Evolutionary conservation across 2,329 filamentous ascomycete genomes (phyloP).

Genomic region (Pestalotiopsis sp.): DNA sequence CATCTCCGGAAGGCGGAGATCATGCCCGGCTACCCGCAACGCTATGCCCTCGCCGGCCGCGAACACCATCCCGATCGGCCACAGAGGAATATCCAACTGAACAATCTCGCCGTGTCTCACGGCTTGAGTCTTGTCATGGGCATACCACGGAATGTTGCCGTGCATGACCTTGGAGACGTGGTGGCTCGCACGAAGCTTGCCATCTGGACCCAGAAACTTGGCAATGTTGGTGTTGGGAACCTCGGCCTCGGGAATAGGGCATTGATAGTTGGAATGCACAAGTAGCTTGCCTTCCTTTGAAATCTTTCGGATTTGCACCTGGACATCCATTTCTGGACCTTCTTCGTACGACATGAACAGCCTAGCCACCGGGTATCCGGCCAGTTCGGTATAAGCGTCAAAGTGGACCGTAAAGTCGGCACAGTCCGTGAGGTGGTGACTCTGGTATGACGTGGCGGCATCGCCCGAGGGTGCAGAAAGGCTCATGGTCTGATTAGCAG

Average conservation of each 20-base stretch:
- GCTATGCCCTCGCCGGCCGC: background rate
- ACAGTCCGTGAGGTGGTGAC: constrained; percentile 1
- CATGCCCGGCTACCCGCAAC: background rate
- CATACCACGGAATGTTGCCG: background rate
- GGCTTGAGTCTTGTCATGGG: background rate
- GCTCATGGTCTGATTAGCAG: background rate
- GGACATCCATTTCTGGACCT: constrained; percentile 23
- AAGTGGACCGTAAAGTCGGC: constrained; percentile 12
- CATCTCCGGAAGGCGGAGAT: background rate
- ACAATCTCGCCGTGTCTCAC: background rate
- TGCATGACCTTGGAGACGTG: background rate
- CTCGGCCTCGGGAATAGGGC: background rate
- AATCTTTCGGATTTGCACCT: constrained; percentile 16
- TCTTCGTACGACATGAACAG: constrained; percentile 20
- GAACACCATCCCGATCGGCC: background rate
- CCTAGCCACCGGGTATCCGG: constrained; percentile 8
- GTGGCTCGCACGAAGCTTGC: background rate
- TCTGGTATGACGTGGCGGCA: background rate
- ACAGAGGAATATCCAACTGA: background rate
- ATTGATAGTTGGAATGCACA: background rate
- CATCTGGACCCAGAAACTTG: background rate
- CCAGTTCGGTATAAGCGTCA: constrained; percentile 8
- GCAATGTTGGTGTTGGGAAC: background rate
- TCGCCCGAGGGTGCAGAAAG: background rate
- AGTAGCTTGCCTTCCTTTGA: background rate